phyloP scores from a whole-genome alignment of 441 rosid genomes.

The Melianthus villosus region DNA sequence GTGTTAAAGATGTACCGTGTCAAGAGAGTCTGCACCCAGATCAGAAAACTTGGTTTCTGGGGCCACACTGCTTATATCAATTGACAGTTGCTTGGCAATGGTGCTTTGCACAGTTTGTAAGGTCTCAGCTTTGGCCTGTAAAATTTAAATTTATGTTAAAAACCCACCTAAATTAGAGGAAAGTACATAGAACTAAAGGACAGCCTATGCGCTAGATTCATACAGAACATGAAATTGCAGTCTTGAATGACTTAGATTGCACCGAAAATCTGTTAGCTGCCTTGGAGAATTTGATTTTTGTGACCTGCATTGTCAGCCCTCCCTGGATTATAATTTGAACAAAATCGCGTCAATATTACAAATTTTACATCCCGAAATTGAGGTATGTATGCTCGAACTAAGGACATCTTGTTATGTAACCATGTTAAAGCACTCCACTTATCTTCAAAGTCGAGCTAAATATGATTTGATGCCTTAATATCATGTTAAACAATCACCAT shows the following conservation, averaged over 20 bases:
- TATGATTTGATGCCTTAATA: too few species aligned
- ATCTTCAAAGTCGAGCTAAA: too few species aligned
- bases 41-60: slow-evolving; percentile 53
- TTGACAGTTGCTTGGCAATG: slow-evolving; percentile 48
- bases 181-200: background rate
- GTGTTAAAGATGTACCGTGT: slow-evolving; percentile 19
- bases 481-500: too few species aligned
- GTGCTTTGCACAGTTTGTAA: slow-evolving; percentile 35
- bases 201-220: slow-evolving; percentile 5
- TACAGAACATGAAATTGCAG: slow-evolving; percentile 35
- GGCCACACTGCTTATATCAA: slow-evolving; percentile 31
- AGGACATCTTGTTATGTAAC: too few species aligned
- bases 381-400: too few species aligned
- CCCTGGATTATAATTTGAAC: too few species aligned
- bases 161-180: background rate
- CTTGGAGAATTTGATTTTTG: slow-evolving; percentile 16
- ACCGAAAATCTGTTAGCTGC: slow-evolving; percentile 11
- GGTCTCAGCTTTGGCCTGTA: slow-evolving; percentile 34
- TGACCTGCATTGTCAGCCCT: background rate
- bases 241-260: slow-evolving; percentile 17
- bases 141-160: background rate
- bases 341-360: too few species aligned
- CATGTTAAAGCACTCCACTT: too few species aligned
- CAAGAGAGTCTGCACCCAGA: slow-evolving; percentile 64
- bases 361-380: too few species aligned